Evolutionary conservation across 2,329 filamentous ascomycete species (phyloP), one percentile per base, ranked within the genome.

Genomic region (Didymella sp.): DNA sequence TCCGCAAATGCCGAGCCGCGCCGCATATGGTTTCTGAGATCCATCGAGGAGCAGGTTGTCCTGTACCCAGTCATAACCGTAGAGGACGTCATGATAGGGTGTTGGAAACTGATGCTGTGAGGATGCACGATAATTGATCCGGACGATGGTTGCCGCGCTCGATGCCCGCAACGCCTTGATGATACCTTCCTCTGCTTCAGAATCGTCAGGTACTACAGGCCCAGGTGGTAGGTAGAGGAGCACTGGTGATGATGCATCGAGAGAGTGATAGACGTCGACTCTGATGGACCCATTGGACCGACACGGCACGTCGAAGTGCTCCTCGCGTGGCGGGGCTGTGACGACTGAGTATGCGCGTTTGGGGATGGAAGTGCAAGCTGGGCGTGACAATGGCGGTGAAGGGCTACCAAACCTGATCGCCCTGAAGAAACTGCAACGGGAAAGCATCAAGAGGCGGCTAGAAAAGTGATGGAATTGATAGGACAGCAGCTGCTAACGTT

Each of bases 61-160:
- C 21, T 73, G 59, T 5, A 81, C 67, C 79, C 80, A 83, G 67
- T 83, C 81, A 59, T 78, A 82, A 22, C 74, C 80, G 13, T 73
- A 67, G 8, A 80, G 63, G 4, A 80, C 77, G 68, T 82, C 79
- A 61, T 83, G 80, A 25, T 82, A 68, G 0, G 80, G 79, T 1
- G 71, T 76, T 30, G 81, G 81, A 56, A 76, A 82, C 8, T 63
- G 72, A 48, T 78, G 60, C 15, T 62, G 56, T 3, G 66, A 56
- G 15, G 73, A 73, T 15, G 75, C 69, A 31, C 80, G 77, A 62
- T 83, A 82, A 59, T 81, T 77, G 62, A 82, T 70, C 31, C 76
- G 71, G 8, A 80, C 77, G 13, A 81, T 61, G 4, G 77, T 78
- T 6, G 75, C 75, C 27, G 73, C 70, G 30, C 77, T 72, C 11